Conservation (phyloP, 2,329 filamentous ascomycete species). For the Aspergillus pseudonomiae region DNA sequence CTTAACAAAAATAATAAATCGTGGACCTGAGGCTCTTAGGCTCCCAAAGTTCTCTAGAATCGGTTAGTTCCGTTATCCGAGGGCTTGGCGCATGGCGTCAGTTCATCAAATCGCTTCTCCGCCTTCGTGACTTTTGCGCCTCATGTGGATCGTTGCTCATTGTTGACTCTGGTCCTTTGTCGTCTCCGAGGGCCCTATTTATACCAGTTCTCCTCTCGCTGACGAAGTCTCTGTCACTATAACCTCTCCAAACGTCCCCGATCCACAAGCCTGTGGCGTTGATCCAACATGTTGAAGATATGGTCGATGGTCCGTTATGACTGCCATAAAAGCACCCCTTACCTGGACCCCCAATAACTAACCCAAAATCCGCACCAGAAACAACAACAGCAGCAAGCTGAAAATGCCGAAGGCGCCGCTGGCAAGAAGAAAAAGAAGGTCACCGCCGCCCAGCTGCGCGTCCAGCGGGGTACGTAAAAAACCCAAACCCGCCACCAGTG, state of each 20-base stretch:
- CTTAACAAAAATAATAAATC: neutral
- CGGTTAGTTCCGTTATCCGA: neutral
- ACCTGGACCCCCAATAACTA: neutral
- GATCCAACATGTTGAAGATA: constrained; percentile 88
- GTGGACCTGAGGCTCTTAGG: neutral
- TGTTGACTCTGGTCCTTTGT: constrained; percentile 5
- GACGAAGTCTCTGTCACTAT: neutral
- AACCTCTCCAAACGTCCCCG: neutral
- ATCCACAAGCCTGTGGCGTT: constrained; percentile 16
- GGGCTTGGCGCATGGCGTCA: constrained; percentile 5
- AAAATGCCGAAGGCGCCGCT: constrained; percentile 80
- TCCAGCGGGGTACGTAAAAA: constrained; percentile 78
- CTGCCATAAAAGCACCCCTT: neutral
- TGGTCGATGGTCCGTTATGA: constrained; percentile 86
- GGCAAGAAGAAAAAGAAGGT: constrained; percentile 97
- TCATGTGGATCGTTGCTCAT: constrained; percentile 1
- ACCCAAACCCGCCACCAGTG: neutral
- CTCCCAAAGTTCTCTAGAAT: neutral
- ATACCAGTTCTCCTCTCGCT: neutral
- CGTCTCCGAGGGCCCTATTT: neutral
- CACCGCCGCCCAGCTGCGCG: constrained; percentile 89
- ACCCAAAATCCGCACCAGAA: constrained; percentile 28
- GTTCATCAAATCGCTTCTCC: neutral
- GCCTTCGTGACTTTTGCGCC: constrained; percentile 1
- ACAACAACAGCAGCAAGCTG: constrained; percentile 95